Percentiles rank a stretch among this genome's conserved stretches.
These are phyloP conservation scores for Turritis glabra DNA, from an alignment of 345 rosid genomes.

Conservation along the genomic window DNA sequence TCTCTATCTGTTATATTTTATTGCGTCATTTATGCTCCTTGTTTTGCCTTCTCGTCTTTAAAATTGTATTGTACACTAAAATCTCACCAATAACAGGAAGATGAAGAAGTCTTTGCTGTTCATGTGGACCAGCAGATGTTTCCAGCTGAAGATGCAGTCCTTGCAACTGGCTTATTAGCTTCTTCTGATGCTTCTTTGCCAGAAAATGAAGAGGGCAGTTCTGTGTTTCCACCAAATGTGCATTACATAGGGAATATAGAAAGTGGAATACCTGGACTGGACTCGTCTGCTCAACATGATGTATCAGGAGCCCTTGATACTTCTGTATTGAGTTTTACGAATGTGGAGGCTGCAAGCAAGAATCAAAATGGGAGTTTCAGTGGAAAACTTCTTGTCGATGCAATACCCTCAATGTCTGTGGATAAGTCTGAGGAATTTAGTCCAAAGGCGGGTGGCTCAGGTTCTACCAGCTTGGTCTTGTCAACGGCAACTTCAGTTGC, in stretches of 20 bases:
- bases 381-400: conserved; percentile 50
- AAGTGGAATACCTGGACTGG: conserved; percentile 82
- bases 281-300: conserved; percentile 59
- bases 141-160: conserved; percentile 49
- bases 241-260: conserved; percentile 51
- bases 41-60: conserved; percentile 21
- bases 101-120: conserved; percentile 51
- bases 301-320: conserved; percentile 58
- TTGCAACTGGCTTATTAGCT: conserved; percentile 46
- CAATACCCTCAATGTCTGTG: conserved; percentile 61
- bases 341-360: conserved; percentile 61
- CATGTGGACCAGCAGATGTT: conserved; percentile 42
- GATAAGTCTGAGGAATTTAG: conserved; percentile 85
- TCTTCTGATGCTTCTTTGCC: conserved; percentile 48
- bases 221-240: conserved; percentile 43
- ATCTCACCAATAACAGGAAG: conserved; percentile 46
- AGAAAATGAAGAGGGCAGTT: conserved; percentile 43
- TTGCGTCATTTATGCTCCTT: conserved; percentile 9
- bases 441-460: conserved; percentile 57
- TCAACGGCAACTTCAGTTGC: conserved; percentile 62
- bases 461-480: conserved; percentile 52
- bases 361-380: conserved; percentile 56
- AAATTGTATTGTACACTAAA: conserved; percentile 28
- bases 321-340: conserved; percentile 57
- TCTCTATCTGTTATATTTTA: conserved; percentile 6